Base-by-base conservation (phyloP, 2,329 filamentous ascomycete genomes). In the Penicillium sp. region DNA sequence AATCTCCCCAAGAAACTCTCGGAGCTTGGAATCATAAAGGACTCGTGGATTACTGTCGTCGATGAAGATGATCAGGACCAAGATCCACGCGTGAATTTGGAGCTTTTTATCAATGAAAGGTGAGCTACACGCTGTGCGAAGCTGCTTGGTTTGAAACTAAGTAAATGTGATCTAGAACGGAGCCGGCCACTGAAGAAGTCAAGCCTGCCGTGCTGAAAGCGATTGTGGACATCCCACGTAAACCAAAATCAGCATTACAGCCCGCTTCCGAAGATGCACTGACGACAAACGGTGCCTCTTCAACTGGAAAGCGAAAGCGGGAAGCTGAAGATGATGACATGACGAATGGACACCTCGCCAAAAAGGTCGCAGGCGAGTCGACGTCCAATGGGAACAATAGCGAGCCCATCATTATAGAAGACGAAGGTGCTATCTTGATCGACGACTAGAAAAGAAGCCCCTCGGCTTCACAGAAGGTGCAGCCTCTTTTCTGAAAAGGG, bases 1-100 rank as follows among this genome's bases (percentile, higher is more conserved):
- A 96, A 97, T 67, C 78, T 98, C 1, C 74, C 80, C 1, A 96
- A 91, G 78, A 92, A 89, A 59, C 82, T 99, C 50, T 81, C 75
- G 26, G 90, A 96, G 21, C 81, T 97, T 9, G 90, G 88, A 11
- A 85, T 97, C 65, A 84, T 84, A 56, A 79, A 83, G 24, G 90
- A 90, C 62, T 87, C 83, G 52, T 93, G 96, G 71, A 75, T 98
- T 61, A 96, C 90, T 0, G 79, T 98, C 52, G 87, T 89, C n/a
- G 95, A 90, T 62, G 84, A 96, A 55, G 89, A 91, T 47, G 89
- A 93, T 52, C 63, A 73, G 3, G 89, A 93, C 50, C 65, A 75
- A 9, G 63, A 74, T 48, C 83, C 89, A 0, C 87, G 90, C 58
- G 88, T 96, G 54, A 93, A 97, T 62, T 82, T 98, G 2, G 83